A percentile compares a stretch with the other conserved stretches of the same genome.
Evolutionary conservation across 164 flowering plant species (phyloP).

Genomic region (Vitis rotundifolia): DNA sequence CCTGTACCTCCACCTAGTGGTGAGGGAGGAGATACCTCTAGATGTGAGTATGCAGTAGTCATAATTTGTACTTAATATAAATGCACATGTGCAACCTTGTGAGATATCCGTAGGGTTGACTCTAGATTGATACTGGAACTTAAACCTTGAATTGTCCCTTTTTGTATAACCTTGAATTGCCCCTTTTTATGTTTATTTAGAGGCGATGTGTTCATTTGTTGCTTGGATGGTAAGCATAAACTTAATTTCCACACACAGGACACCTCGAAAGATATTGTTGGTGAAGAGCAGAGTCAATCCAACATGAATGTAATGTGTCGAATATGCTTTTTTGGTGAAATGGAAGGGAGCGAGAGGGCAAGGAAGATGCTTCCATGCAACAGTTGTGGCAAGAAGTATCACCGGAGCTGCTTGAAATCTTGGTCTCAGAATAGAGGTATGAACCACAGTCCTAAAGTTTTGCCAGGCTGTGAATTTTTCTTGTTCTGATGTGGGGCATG

Average conservation of each 20-base stretch:
- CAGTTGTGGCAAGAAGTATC: conserved; percentile 89
- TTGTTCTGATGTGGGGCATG: conserved; percentile 5
- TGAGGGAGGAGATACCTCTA: too few species aligned
- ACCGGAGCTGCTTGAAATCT: conserved; percentile 75
- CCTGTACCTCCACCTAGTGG: too few species aligned
- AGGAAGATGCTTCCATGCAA: conserved; percentile 87
- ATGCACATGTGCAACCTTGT: background rate
- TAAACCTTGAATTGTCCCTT: background rate
- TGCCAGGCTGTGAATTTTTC: background rate
- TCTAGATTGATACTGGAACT: background rate
- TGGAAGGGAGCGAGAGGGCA: conserved; percentile 86
- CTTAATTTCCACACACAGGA: conserved; percentile 28
- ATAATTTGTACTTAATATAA: too few species aligned
- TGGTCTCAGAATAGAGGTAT: conserved; percentile 94
- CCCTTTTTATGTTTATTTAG: background rate
- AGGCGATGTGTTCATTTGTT: background rate
- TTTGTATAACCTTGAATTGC: background rate
- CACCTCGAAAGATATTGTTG: conserved; percentile 32
- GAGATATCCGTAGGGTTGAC: background rate
- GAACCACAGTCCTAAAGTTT: background rate
- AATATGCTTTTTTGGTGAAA: conserved; percentile 82
- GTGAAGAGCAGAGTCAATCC: conserved; percentile 55
- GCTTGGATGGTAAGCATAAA: background rate
- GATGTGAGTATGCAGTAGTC: too few species aligned
- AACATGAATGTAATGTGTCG: conserved; percentile 76